These are phyloP conservation scores for Xenosphaeropsis pyriputrescens DNA, from an alignment of 2,329 filamentous ascomycete species.

Conservation along the genomic window DNA sequence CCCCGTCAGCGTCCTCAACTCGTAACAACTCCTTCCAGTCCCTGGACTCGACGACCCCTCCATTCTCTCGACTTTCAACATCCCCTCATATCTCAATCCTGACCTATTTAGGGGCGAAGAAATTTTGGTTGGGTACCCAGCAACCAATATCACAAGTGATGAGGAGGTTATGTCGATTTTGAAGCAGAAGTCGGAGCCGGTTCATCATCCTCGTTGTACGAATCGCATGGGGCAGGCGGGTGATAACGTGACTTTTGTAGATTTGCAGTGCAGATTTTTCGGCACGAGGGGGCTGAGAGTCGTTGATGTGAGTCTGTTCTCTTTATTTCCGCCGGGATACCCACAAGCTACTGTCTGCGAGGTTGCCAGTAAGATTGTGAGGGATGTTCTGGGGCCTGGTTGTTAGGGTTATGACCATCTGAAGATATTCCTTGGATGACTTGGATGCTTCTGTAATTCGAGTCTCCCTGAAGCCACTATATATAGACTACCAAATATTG, in stretches of 20 bases:
- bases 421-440: too few relatives aligned
- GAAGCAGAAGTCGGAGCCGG: constrained; percentile 32
- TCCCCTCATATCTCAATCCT: constrained; percentile 20
- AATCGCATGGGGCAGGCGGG: constrained; percentile 30
- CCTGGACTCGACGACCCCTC: constrained; percentile 29
- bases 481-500: too few relatives aligned
- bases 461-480: too few relatives aligned
- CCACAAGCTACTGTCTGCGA: background rate
- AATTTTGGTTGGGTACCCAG: constrained; percentile 18
- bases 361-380: background rate
- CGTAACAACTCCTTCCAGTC: constrained; percentile 33
- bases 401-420: too few relatives aligned
- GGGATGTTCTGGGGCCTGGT: too few relatives aligned
- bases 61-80: constrained; percentile 27
- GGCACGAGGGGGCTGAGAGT: constrained; percentile 51
- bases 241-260: constrained; percentile 37
- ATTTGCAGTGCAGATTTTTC: constrained; percentile 47
- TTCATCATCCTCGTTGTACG: constrained; percentile 42
- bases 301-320: constrained; percentile 59
- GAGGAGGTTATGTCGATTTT: constrained; percentile 30
- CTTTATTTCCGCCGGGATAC: background rate
- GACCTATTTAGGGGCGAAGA: too few relatives aligned
- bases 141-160: constrained; percentile 21
- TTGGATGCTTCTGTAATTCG: too few relatives aligned
- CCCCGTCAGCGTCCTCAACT: constrained; percentile 32